Base-by-base conservation (phyloP, 2,329 filamentous ascomycete genomes). In the Leptographium galeiforme region DNA sequence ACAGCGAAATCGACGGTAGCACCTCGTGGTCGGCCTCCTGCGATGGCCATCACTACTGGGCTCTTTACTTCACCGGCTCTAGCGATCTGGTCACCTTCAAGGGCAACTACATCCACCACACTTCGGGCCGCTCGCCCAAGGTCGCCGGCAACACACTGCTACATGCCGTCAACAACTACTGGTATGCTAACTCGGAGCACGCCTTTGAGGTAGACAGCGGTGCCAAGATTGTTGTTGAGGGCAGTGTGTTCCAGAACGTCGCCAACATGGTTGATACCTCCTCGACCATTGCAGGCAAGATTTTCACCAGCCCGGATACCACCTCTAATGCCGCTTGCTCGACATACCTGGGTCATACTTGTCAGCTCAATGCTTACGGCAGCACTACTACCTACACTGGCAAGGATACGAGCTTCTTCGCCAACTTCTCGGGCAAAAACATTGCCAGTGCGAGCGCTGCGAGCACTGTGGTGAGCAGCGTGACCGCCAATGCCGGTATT, bases 131-230 rank as follows among this genome's bases (percentile, higher is more conserved):
- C 34, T 49, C 47, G 47, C 47, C 47, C 47, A 49, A 49, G 47
- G 47, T 49, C 18, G 34, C n/a, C n/a, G 47, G 47, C 34, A 49
- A 49, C 34, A 49, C 47, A 2, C 34, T 49, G 47, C 47, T 49
- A 8, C 47, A 49, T 16, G 47, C 47, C 47, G 47, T 49, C 34
- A 49, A 49, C 47, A 49, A 49, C 47, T 49, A 49, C 47, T 49
- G 47, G 47, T 49, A 49, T 30, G 47, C 47, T 18, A 49, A 49
- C 47, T 40, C 47, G 12, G 5, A 30, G 34, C 47, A 49, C 18
- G 47, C 47, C 47, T 49, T 49, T 49, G 47, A 49, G 34, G 47
- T 40, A 3, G 47, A 39, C 19, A 49, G 10, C 18, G 47, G 47
- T 11, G 33, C 47, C 34, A 3, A 39, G 34, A 49, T 49, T 34